phyloP scores from a whole-genome alignment of 2,329 filamentous ascomycete genomes.

The Diaporthe humulicola region DNA sequence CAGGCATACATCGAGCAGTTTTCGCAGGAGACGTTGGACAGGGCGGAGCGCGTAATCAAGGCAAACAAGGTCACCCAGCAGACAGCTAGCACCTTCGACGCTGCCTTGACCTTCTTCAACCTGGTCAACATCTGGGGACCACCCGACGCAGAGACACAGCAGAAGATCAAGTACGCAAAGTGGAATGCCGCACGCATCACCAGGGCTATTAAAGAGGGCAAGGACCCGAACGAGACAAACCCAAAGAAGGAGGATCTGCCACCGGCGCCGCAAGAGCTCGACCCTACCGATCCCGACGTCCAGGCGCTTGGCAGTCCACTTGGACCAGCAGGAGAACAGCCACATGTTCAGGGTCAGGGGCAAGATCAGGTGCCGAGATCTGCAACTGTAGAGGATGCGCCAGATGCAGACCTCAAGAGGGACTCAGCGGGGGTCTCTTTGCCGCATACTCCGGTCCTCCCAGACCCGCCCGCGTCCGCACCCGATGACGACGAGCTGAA shows the following conservation, averaged over 20 bases:
- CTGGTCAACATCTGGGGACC: constrained; percentile 86
- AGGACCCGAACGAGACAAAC: constrained; percentile 93
- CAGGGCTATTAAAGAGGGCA: constrained; percentile 90
- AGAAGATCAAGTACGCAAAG: constrained; percentile 97
- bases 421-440: constrained; percentile 50
- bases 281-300: constrained; percentile 75
- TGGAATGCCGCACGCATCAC: constrained; percentile 93
- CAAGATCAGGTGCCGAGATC: constrained; percentile 48
- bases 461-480: constrained; percentile 45
- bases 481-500: constrained; percentile 44
- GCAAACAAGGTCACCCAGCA: constrained; percentile 90
- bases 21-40: constrained; percentile 86
- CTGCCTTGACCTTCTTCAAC: constrained; percentile 92
- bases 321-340: not conserved
- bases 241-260: constrained; percentile 72
- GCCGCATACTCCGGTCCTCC: constrained; percentile 52
- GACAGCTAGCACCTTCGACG: constrained; percentile 94
- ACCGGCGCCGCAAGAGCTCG: constrained; percentile 62
- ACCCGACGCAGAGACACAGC: constrained; percentile 79
- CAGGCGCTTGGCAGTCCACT: constrained; percentile 59
- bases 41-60: constrained; percentile 85
- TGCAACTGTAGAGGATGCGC: constrained; percentile 66
- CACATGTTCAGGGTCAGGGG: not conserved
- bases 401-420: constrained; percentile 57
- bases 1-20: constrained; percentile 97